Conservation (phyloP, 1,139 yeast species). For the Pichia sp. region DNA sequence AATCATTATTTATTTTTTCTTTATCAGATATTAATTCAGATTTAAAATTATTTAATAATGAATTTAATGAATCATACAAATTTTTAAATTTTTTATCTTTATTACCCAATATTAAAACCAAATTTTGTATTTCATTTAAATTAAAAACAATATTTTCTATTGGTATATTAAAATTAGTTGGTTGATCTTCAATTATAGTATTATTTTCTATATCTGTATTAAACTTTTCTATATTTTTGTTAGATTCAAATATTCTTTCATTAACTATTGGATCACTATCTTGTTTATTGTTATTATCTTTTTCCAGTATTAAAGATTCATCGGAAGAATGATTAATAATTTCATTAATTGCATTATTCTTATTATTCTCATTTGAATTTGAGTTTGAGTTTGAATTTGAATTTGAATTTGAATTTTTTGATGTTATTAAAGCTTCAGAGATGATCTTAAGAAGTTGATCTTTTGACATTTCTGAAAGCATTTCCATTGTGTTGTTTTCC, state of each 20-base stretch:
- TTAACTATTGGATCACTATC: no score
- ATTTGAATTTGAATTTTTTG: no score
- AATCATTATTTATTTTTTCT: conserved; percentile 16
- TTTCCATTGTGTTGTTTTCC: no score
- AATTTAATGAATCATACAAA: conserved; percentile 6
- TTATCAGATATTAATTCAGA: conserved; percentile 17
- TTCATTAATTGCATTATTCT: neutral
- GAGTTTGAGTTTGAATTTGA: no score
- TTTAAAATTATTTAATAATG: conserved; percentile 1
- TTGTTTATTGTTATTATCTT: no score
- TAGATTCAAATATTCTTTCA: no score
- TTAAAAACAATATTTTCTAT: conserved; percentile 5
- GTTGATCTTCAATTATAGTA: no score
- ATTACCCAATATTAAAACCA: conserved; percentile 11
- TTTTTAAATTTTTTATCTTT: conserved; percentile 7
- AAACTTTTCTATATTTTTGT: no score
- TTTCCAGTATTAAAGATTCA: no score
- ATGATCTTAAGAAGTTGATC: conserved; percentile 7
- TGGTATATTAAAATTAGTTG: conserved; percentile 14
- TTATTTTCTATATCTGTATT: no score
- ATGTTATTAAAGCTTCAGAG: conserved; percentile 7
- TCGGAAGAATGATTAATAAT: neutral
- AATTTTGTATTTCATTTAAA: conserved; percentile 10
- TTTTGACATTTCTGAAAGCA: no score
- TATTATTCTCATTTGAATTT: neutral